phyloP scores from a whole-genome alignment of 2,329 filamentous ascomycete genomes.

The Epichloe hybrida region DNA sequence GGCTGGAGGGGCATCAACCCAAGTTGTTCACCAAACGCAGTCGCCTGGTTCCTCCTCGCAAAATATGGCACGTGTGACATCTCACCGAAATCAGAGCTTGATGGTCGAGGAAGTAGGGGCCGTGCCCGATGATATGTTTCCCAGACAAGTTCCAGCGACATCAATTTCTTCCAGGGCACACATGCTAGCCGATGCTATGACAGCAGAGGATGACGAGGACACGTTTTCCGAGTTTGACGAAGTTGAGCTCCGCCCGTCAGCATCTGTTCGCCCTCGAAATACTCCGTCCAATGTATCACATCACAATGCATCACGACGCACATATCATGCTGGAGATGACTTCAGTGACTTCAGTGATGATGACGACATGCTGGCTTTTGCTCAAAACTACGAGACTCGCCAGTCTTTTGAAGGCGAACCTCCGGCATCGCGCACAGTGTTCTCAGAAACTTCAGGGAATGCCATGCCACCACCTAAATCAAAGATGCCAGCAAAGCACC shows the following conservation, averaged over 20 bases:
- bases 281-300: not conserved
- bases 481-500: slow-evolving; percentile 20
- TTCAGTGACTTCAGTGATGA: slow-evolving; percentile 38
- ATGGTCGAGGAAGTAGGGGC: slow-evolving; percentile 14
- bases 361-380: slow-evolving; percentile 38
- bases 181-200: not conserved
- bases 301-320: not conserved
- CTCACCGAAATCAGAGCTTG: slow-evolving; percentile 9
- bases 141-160: slow-evolving; percentile 9
- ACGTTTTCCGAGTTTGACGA: slow-evolving; percentile 19
- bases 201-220: slow-evolving; percentile 12
- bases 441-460: slow-evolving; percentile 38
- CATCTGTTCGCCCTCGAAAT: not conserved
- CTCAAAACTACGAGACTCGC: slow-evolving; percentile 34
- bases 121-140: slow-evolving; percentile 12
- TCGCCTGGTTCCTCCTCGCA: slow-evolving; percentile 18
- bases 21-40: slow-evolving; percentile 41
- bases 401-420: slow-evolving; percentile 17
- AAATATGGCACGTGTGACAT: slow-evolving; percentile 8
- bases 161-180: slow-evolving; percentile 2
- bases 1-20: slow-evolving; percentile 23
- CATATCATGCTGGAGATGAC: slow-evolving; percentile 16
- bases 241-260: slow-evolving; percentile 8
- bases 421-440: slow-evolving; percentile 20
- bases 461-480: slow-evolving; percentile 18